Base-by-base conservation (phyloP, 106 monocot genomes). In the Agapanthus africanus region DNA sequence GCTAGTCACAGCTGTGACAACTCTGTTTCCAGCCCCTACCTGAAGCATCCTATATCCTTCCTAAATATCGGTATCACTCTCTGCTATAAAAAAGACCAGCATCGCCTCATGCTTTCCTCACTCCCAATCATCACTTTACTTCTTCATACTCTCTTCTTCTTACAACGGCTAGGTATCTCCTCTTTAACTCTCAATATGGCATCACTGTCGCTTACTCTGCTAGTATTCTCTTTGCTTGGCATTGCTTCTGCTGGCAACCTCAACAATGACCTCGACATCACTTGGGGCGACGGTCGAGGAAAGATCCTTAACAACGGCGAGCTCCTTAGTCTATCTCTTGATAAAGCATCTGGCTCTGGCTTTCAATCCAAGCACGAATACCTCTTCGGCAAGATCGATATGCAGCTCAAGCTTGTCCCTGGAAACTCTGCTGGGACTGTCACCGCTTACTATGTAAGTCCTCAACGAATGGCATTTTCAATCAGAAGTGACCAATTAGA, bases 401-500 rank as follows among this genome's bases (percentile, higher is more conserved):
- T 73, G 73, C 73, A 73, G 73, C n/a, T 73, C 7, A 73, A 73
- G 65, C 73, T 73, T 16, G 73, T 73, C 33, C 51, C 73, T 8
- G 73, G 65, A 1, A 73, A 73, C 36, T 73, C 73, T 11, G 73
- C 73, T 16, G 73, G 73, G 65, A 73, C 73, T 3, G 65, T 73
- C 65, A 73, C 73, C 3, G 56, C 73, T 26, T 65, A 52, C 54
- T 73, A 73, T 8, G 73, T 73, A 73, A 64, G 73, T 27, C 32
- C 38, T 47, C 19, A 47, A 47, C 19, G 13, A 15, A 19, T 47
- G 13, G 46, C n/a, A 11, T 41, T 59, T 30, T 22, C 26, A 25
- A 0, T n/a, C 18, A 4, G 13, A 47, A 15, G 16, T 46, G 7
- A 46, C 25, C 19, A 6, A 8, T 0, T 57, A 10, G 16, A 40